A percentile compares a stretch with the other conserved stretches of the same genome.
phyloP scores from a whole-genome alignment of 2,329 filamentous ascomycete species.

The Scorias spongiosa region DNA sequence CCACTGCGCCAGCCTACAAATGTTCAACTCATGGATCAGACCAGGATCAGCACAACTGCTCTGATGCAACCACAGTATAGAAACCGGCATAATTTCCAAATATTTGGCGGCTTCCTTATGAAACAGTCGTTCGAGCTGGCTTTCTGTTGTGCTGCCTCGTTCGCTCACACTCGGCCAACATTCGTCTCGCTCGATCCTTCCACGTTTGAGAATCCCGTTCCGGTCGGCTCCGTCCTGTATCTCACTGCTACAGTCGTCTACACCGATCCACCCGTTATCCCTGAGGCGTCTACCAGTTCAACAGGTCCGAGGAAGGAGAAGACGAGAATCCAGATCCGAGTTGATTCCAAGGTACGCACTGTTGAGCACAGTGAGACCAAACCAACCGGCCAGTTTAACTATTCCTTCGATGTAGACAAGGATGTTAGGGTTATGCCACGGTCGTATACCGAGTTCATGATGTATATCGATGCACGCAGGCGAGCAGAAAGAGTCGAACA shows the following conservation, averaged over 20 bases:
- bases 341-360: slow-evolving; percentile 57
- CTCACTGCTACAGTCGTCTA: slow-evolving; percentile 58
- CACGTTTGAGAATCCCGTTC: slow-evolving; percentile 61
- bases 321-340: slow-evolving; percentile 53
- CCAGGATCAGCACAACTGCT: slow-evolving; percentile 47
- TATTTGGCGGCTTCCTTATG: slow-evolving; percentile 60
- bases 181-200: slow-evolving; percentile 60
- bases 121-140: slow-evolving; percentile 64
- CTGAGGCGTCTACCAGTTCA: slow-evolving; percentile 6
- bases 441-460: slow-evolving; percentile 49
- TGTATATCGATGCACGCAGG: slow-evolving; percentile 46
- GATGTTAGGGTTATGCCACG: slow-evolving; percentile 51
- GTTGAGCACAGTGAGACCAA: slow-evolving; percentile 54
- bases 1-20: slow-evolving; percentile 40
- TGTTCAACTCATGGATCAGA: slow-evolving; percentile 46
- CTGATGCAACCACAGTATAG: slow-evolving; percentile 65
- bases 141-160: slow-evolving; percentile 58
- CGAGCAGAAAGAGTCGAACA: slow-evolving; percentile 38
- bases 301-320: slow-evolving; percentile 20
- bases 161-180: slow-evolving; percentile 52
- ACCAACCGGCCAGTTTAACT: slow-evolving; percentile 61
- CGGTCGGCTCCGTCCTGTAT: slow-evolving; percentile 59
- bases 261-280: slow-evolving; percentile 45
- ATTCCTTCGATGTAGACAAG: slow-evolving; percentile 53
- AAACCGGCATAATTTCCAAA: slow-evolving; percentile 61